Evolutionary conservation across 306 rosid genomes (phyloP).

Genomic region (Biancaea sappan): DNA sequence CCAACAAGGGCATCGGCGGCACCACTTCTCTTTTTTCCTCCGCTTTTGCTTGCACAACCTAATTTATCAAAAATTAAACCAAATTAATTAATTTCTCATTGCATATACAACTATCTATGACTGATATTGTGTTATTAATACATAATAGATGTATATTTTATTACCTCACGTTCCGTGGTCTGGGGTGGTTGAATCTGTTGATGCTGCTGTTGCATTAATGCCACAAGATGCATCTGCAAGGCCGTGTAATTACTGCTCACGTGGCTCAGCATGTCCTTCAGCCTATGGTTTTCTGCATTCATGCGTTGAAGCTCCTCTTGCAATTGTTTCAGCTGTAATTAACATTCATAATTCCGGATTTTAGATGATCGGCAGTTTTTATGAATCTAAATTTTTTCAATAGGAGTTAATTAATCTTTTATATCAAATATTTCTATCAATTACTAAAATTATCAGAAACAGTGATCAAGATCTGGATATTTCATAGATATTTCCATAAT

Average conservation of each 20-base stretch:
- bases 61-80: constrained; percentile 26
- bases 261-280: constrained; percentile 80
- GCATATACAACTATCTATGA: no score
- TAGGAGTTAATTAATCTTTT: no score
- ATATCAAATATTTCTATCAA: no score
- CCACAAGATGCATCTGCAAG: constrained; percentile 69
- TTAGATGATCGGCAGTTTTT: not conserved
- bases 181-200: constrained; percentile 38
- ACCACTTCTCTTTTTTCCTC: constrained; percentile 48
- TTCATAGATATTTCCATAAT: not conserved
- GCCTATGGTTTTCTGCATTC: constrained; percentile 73
- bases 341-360: constrained; percentile 9
- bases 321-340: constrained; percentile 75
- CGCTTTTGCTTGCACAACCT: constrained; percentile 51
- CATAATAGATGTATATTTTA: no score
- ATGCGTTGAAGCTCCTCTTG: constrained; percentile 77
- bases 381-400: no score
- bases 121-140: no score
- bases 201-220: constrained; percentile 64
- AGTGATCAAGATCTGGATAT: not conserved
- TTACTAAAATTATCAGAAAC: not conserved
- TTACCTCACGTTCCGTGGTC: constrained; percentile 46
- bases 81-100: no score
- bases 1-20: constrained; percentile 70
- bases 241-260: constrained; percentile 72